phyloP scores from a whole-genome alignment of 148 eudicot species.

The Rhododendron williamsianum region DNA sequence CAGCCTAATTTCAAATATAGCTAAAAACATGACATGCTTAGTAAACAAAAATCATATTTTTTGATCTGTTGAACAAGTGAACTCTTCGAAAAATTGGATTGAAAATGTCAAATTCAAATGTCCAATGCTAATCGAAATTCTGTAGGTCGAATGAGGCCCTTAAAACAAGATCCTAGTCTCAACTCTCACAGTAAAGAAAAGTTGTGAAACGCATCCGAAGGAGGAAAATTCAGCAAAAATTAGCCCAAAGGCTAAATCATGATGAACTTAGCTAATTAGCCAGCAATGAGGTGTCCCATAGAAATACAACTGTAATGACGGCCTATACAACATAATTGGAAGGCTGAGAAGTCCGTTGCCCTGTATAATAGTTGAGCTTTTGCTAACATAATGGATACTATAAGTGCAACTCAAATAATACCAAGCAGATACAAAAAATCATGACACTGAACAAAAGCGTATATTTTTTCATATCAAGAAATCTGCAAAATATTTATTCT shows the following conservation, averaged over 20 bases:
- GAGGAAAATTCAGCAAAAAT: background rate
- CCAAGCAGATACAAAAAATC: background rate
- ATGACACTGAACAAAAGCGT: no score
- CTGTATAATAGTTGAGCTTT: no score
- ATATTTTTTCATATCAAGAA: background rate
- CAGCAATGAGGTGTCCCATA: background rate
- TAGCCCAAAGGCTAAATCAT: background rate
- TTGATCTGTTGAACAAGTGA: background rate
- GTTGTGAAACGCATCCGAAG: background rate
- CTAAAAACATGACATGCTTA: background rate
- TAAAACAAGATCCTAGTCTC: background rate
- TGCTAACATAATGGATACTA: background rate
- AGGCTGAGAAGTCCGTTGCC: background rate
- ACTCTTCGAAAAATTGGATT: background rate
- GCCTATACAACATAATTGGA: background rate
- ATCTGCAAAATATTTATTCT: background rate
- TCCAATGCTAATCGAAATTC: background rate
- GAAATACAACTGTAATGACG: background rate
- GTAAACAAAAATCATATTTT: background rate
- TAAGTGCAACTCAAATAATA: background rate
- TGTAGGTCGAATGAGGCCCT: background rate
- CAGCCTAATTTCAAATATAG: background rate
- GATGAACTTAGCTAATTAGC: background rate
- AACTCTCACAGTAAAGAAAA: background rate
- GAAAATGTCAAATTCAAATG: background rate